Evolutionary conservation across 2,329 filamentous ascomycete genomes (phyloP), one percentile per base, ranked within the genome.

Genomic region (Fusarium subglutinans): DNA sequence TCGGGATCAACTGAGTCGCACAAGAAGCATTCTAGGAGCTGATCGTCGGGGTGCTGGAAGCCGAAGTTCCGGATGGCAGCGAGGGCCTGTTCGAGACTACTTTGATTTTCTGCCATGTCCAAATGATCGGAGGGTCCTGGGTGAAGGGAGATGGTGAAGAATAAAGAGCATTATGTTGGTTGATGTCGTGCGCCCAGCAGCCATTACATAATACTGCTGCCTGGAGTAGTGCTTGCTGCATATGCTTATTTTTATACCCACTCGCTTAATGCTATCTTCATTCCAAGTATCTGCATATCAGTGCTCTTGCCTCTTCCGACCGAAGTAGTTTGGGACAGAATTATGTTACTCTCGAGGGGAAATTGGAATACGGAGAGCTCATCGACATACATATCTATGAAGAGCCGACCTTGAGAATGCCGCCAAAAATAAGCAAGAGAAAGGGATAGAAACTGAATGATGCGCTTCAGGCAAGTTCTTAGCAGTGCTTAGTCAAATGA

Each of bases 61-160:
- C 8, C 7, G 8, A n/a, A 22, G 28, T 0, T 24, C 2, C 8
- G 11, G 24, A 54, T 20, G 0, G 2, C 8, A 24, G 28, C 1
- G 3, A 61, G 30, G 5, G 28, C 18, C 5, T 12, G 5, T 1
- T 28, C 18, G 2, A 24, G 28, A 9, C 18, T 22, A 2, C 4
- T 20, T 17, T 22, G 13, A 12, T 8, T 3, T 12, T 17, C 18
- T 38, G 18, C 10, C 33, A 26, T 26, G 4, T 2, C 9, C 1
- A 15, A 26, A 24, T 8, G 5, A 10, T 20, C 6, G 1, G 12
- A 12, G 7, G 17, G 17, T 9, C 5, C 8, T 37, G 2, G n/a
- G 6, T 2, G 10, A 18, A 20, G 4, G n/a, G 6, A 11, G 9
- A 26, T 37, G 3, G 13, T 14, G 4, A 0, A 20, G 4, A 10